phyloP scores from a whole-genome alignment of 2,329 filamentous ascomycete species.

The Ophiocordyceps australis region DNA sequence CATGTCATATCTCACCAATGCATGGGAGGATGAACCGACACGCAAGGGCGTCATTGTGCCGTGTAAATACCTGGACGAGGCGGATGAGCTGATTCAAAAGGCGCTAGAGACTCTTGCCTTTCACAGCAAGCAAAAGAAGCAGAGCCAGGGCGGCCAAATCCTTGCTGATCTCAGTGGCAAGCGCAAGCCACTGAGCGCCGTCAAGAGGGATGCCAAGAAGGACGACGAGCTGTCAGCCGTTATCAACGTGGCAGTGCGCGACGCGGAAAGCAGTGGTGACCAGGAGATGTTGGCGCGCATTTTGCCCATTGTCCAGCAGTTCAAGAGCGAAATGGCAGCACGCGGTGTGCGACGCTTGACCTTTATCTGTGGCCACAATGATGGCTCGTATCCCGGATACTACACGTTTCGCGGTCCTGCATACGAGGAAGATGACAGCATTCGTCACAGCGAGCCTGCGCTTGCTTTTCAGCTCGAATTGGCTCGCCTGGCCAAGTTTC shows the following conservation, averaged over 20 bases:
- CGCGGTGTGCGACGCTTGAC: constrained; percentile 78
- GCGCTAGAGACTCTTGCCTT: constrained; percentile 70
- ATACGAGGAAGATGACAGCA: constrained; percentile 84
- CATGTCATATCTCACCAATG: constrained; percentile 71
- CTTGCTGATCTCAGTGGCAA: constrained; percentile 59
- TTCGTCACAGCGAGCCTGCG: constrained; percentile 92
- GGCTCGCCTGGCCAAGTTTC: constrained; percentile 84
- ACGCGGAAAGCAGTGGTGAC: constrained; percentile 72
- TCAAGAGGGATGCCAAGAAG: constrained; percentile 17
- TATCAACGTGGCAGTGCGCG: constrained; percentile 78
- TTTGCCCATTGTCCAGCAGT: constrained; percentile 54
- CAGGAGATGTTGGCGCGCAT: constrained; percentile 64
- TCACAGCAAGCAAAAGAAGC: constrained; percentile 36
- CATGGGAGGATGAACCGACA: constrained; percentile 56
- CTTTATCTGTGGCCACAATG: constrained; percentile 88
- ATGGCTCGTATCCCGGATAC: constrained; percentile 91
- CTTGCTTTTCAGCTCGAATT: constrained; percentile 98
- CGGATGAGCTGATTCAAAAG: constrained; percentile 68
- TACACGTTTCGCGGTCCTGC: constrained; percentile 91
- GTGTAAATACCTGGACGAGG: constrained; percentile 84
- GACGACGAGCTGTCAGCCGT: constrained; percentile 77
- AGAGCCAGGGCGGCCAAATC: constrained; percentile 32
- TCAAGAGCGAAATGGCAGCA: constrained; percentile 67
- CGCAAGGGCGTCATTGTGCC: constrained; percentile 91
- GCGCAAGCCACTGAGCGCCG: constrained; percentile 30